Conservation (phyloP, 2,329 filamentous ascomycete genomes). For the Orbilia ellipsospora region DNA sequence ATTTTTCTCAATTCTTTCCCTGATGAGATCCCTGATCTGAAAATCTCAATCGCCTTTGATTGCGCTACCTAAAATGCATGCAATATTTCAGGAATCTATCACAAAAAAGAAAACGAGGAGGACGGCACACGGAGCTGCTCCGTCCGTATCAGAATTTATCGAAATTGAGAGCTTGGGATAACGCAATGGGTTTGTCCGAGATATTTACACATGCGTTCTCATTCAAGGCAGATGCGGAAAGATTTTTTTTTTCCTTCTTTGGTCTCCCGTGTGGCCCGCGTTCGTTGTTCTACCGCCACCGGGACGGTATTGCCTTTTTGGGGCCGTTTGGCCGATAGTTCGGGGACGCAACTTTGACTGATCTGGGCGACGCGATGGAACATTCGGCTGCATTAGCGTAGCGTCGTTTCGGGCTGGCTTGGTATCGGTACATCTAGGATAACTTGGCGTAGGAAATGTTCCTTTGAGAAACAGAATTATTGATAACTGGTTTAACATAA, state of each 20-base stretch:
- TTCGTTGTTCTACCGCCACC: constrained; percentile 11
- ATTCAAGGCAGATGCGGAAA: constrained; percentile 41
- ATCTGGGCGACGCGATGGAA: constrained; percentile 7
- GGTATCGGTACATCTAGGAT: too few species aligned
- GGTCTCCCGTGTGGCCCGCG: background rate
- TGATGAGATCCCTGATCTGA: constrained; percentile 1
- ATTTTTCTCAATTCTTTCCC: constrained; percentile 6
- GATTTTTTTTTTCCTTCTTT: too few species aligned
- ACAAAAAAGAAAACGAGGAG: background rate
- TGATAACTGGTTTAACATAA: too few species aligned
- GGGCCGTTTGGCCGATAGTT: constrained; percentile 36
- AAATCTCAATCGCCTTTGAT: too few species aligned
- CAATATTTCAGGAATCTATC: too few species aligned
- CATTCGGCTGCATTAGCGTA: constrained; percentile 21
- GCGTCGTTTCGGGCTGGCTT: too few species aligned
- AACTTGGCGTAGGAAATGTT: too few species aligned
- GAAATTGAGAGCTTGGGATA: background rate
- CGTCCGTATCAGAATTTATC: background rate
- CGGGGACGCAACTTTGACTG: background rate
- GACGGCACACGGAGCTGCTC: constrained; percentile 1
- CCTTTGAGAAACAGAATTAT: too few species aligned
- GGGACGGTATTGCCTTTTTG: constrained; percentile 38
- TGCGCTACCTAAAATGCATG: too few species aligned
- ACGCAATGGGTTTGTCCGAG: constrained; percentile 3
- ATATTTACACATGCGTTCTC: constrained; percentile 3